Evolutionary conservation across 1,139 yeast genomes (phyloP), one percentile per base, ranked within the genome.

Genomic region (Candida sanyaensis): DNA sequence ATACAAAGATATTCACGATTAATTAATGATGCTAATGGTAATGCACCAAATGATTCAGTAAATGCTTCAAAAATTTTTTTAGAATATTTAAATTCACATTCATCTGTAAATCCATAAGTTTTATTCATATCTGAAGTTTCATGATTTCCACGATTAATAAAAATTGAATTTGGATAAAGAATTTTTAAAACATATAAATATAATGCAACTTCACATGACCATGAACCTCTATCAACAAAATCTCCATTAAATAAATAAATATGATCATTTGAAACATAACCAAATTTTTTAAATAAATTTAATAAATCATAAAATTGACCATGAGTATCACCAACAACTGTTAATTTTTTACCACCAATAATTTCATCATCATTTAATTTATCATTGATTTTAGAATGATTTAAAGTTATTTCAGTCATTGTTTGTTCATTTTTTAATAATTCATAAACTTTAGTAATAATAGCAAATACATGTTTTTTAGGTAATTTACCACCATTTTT

Each of bases 51-150:
- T 29, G 96, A 83, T 66, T 90, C 96, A 21, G 93, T 78, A 65
- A 93, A 95, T 60, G 92, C 83, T 55, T 83, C 84, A 69, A 88
- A 93, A n/a, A 90, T 75, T 57, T 86, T 84, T 54, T 87, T 90
- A 30, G 88, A 81, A 69, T 91, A 93, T 65, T 93, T 93, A 63
- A 83, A 84, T 65, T 89, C 93, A 72, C 97, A 90, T 66, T 93
- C 99, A 58, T 96, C 98, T 57, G 91, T 88, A 65, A 93, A 93
- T 0, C 99, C 99, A 62, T 95, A 93, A 29, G 95, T 90, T 64
- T 88, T 88, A 72, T 95, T 95, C 99, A 93, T 93, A 60, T 88
- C 96, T 61, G 88, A 88, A 1, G 98, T 91, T 68, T 95, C 99
- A 66, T 93, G 99, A 65, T 93, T 93, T 30, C 99, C 99, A 62